Evolutionary conservation across 2,329 filamentous ascomycete genomes (phyloP), one percentile per base, ranked within the genome.

Genomic region (Penicillium frequentans): DNA sequence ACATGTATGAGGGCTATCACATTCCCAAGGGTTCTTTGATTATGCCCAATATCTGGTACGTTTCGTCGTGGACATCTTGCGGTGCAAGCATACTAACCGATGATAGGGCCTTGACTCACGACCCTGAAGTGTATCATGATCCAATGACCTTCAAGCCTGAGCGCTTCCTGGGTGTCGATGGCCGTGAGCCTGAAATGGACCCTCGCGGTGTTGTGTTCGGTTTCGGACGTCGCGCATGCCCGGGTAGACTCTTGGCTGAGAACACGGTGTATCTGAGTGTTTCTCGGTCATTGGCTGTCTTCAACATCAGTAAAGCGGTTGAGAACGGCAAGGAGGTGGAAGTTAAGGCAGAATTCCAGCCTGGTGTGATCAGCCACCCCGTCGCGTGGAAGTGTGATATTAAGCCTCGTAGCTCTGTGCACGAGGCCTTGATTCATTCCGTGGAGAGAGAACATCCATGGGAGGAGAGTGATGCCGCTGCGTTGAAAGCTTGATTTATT

Each of bases 201-300:
- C 76, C 76, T 5, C 62, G 66, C 1, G 65, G 58, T 0, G 21
- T 61, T 14, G 52, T 56, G 0, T 70, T 78, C 44, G 76, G 77
- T 0, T 79, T 72, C 47, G 76, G 78, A 3, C 69, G 76, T 1
- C 73, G 76, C 5, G 69, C 77, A n/a, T 81, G 77, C 52, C 75
- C 76, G 0, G 78, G 76, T 1, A 67, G 71, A 6, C 58, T 72
- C n/a, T 64, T 80, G 10, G 78, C 79, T 0, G 76, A 80, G n/a
- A 68, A 68, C 5, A 70, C 73, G 0, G 29, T 80, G 0, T 80
- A 73, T 56, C 56, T 79, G 11, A 76, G 63, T 16, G 72, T 79
- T 21, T 78, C 74, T 0, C 79, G 79, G 29, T 67, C 73, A 0
- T 67, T 86, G 1, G 73, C 82, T 0, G 77, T 77, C 0, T 84